phyloP scores from a whole-genome alignment of 169 alveolate genomes.

The Plasmodium inui region DNA sequence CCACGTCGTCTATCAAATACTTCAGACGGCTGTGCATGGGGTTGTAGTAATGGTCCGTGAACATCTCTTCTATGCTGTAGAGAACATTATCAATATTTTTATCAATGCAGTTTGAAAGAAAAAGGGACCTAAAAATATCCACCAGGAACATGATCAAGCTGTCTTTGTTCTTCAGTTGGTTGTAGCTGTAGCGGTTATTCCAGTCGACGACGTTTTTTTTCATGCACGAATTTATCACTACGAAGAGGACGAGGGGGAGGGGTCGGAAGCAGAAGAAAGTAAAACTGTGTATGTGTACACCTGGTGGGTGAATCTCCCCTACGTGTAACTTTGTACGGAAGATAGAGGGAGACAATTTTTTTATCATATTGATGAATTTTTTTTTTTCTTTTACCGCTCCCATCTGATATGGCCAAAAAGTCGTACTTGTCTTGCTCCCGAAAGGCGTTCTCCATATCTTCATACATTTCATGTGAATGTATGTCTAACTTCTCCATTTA shows the following conservation, averaged over 20 bases:
- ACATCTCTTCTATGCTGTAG: slow-evolving; percentile 48
- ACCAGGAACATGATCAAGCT: slow-evolving; percentile 59
- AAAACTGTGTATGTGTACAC: not conserved
- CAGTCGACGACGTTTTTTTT: slow-evolving; percentile 48
- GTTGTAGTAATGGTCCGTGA: slow-evolving; percentile 43
- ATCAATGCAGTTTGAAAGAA: slow-evolving; percentile 55
- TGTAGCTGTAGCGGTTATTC: slow-evolving; percentile 55
- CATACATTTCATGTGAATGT: not conserved
- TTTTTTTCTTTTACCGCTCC: slow-evolving; percentile 32
- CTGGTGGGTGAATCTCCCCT: not conserved
- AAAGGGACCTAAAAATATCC: slow-evolving; percentile 44
- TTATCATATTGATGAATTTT: slow-evolving; percentile 15
- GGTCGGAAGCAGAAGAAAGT: not conserved
- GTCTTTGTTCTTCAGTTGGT: slow-evolving; percentile 53
- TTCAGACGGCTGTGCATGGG: slow-evolving; percentile 55
- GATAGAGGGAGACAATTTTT: not conserved
- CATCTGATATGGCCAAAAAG: slow-evolving; percentile 52
- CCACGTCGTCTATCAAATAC: slow-evolving; percentile 65
- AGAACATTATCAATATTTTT: slow-evolving; percentile 54
- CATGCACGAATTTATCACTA: slow-evolving; percentile 49
- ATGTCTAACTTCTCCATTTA: slow-evolving; percentile 46
- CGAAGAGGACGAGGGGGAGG: not conserved
- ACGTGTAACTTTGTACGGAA: not conserved
- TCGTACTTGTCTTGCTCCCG: slow-evolving; percentile 30
- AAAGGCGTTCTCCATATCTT: slow-evolving; percentile 19